Base-by-base conservation (phyloP, 306 rosid genomes). In the Neltuma alba region DNA sequence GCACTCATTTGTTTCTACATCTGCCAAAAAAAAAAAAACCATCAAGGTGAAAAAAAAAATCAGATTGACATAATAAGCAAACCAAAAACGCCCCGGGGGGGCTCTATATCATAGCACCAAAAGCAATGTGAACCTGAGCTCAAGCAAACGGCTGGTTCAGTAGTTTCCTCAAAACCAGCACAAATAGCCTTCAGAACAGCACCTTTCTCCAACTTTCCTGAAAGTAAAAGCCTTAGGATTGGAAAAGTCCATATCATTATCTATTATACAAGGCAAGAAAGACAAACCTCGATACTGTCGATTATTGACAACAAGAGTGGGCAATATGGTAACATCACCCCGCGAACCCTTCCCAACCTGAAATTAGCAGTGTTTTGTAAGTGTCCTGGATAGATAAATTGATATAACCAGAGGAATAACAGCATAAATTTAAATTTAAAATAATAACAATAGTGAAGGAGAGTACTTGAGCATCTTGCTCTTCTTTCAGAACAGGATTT, bases 1-100 rank as follows among this genome's bases (percentile, higher is more conserved):
- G 90, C 99, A 95, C 74, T 95, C 99, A 69, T 95, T 95, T 70
- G 99, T 95, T 93, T 95, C 98, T 58, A 95, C 97, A 75, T 95
- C 99, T 95, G 82, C 72, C 85, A 76, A 74, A 70, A 71, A 68
- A 73, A n/a, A 73, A 41, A 21, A 76, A 40, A 67, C 72, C 61
- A 67, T 45, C 65, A 47, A 69, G 48, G 3, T 57, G 9, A 25
- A 12, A 27, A 9, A n/a, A n/a, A 58, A 58, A 58, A 14, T 72
- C 57, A 63, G 73, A 65, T 83, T 77, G 69, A 75, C 79, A 37
- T 61, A 74, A 83, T 10, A 72, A 80, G 37, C 40, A 42, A 72
- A 60, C 38, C 33, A 3, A 57, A 25, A 10, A 25, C 3, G 28
- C n/a, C n/a, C n/a, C n/a, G 14, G 30, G 14, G n/a, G 27, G 21